phyloP scores from a whole-genome alignment of 306 rosid genomes.

The Macrotyloma uniflorum region DNA sequence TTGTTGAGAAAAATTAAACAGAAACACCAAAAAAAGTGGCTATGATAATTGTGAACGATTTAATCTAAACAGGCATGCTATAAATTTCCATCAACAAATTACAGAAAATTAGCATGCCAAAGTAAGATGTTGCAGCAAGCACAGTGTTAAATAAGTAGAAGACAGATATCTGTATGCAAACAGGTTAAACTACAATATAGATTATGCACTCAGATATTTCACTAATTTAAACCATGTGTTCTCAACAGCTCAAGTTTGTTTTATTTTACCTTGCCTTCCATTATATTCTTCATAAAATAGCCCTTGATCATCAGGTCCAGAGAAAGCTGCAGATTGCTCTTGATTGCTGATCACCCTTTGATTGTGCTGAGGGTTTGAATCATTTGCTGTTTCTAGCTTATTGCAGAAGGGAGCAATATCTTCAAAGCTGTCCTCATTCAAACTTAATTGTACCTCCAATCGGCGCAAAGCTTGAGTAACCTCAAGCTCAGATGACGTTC shows the following conservation, averaged over 20 bases:
- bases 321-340: constrained; percentile 52
- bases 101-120: background rate
- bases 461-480: constrained; percentile 77
- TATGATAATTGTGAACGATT: background rate
- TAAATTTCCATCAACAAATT: constrained; percentile 11
- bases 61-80: constrained; percentile 11
- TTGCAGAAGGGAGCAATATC: constrained; percentile 45
- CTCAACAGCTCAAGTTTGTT: constrained; percentile 26
- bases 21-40: constrained; percentile 1
- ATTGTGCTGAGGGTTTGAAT: constrained; percentile 45
- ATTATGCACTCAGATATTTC: constrained; percentile 10
- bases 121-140: background rate
- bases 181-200: constrained; percentile 8
- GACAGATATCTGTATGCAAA: background rate
- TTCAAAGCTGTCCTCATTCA: constrained; percentile 64
- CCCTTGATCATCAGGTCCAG: constrained; percentile 46
- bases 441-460: constrained; percentile 87
- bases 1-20: background rate
- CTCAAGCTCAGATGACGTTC: constrained; percentile 46
- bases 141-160: background rate
- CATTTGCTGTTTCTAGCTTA: constrained; percentile 45
- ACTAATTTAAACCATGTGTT: constrained; percentile 22
- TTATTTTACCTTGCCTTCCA: constrained; percentile 64
- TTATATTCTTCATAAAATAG: constrained; percentile 50
- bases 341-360: constrained; percentile 43